Evolutionary conservation across 192 early-diverging fungal species (phyloP).

Genomic region (Mortierella antarctica): DNA sequence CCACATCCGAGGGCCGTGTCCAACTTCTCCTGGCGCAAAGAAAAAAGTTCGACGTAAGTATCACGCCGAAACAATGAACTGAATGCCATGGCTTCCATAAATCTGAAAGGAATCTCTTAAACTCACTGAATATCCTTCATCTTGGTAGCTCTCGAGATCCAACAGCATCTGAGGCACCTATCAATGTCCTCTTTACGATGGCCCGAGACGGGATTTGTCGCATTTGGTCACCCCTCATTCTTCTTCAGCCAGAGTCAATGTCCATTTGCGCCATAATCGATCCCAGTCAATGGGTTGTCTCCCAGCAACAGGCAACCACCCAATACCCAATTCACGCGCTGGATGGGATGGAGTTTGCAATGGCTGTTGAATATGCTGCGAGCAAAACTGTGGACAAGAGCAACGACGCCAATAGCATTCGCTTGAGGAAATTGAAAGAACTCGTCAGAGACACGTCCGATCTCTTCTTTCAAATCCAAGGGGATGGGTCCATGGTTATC

Average conservation of each 20-base stretch:
- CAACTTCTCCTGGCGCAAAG: slow-evolving; percentile 74
- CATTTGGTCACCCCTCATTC: slow-evolving; percentile 72
- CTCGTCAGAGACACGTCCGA: slow-evolving; percentile 79
- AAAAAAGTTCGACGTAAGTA: slow-evolving; percentile 48
- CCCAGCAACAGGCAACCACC: slow-evolving; percentile 33
- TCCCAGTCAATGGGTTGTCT: slow-evolving; percentile 68
- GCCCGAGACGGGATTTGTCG: slow-evolving; percentile 74
- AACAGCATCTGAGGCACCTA: slow-evolving; percentile 15
- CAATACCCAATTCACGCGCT: slow-evolving; percentile 71
- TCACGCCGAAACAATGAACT: too few species aligned
- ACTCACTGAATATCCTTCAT: not conserved
- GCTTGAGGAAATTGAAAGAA: slow-evolving; percentile 64
- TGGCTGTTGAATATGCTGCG: slow-evolving; percentile 53
- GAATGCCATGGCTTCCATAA: not conserved
- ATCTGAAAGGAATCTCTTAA: not conserved
- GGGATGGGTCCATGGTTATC: slow-evolving; percentile 77
- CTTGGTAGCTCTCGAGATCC: too few species aligned
- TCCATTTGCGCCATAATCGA: slow-evolving; percentile 78
- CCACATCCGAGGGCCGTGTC: slow-evolving; percentile 71
- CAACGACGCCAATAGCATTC: slow-evolving; percentile 50
- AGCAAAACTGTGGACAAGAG: slow-evolving; percentile 42
- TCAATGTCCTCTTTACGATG: slow-evolving; percentile 71
- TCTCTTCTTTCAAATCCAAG: slow-evolving; percentile 76
- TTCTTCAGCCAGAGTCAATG: slow-evolving; percentile 63
- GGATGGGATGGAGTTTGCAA: slow-evolving; percentile 62